Conservation (phyloP, 352 stramenopile species). For the Pythium apleroticum region DNA sequence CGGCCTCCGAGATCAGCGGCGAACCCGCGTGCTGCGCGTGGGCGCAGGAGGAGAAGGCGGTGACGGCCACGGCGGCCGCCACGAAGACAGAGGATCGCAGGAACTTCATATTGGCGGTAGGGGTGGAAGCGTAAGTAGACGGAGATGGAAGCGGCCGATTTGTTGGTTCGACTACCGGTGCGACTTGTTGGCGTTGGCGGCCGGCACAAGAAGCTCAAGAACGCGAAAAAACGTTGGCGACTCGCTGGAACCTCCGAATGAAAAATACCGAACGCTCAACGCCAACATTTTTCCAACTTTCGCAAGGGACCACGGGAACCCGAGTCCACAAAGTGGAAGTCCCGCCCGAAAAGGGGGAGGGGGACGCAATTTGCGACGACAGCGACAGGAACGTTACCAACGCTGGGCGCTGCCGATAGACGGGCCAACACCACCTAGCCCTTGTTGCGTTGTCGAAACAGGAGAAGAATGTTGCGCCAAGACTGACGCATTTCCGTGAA, state of each 20-base stretch:
- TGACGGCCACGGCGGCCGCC: conserved; percentile 21
- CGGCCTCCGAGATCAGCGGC: conserved; percentile 7
- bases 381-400: conserved; percentile 3
- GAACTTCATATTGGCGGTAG: conserved; percentile 28
- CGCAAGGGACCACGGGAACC: neutral
- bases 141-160: conserved; percentile 14
- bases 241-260: conserved; percentile 45
- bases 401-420: conserved; percentile 5
- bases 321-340: too few relatives aligned
- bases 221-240: conserved; percentile 25
- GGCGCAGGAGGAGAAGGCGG: neutral
- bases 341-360: conserved; percentile 11
- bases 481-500: conserved; percentile 1
- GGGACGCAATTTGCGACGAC: conserved; percentile 1
- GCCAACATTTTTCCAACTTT: conserved; percentile 4
- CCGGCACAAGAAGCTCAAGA: neutral
- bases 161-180: conserved; percentile 10
- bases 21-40: neutral
- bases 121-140: conserved; percentile 18
- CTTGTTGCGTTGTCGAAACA: conserved; percentile 6
- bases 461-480: conserved; percentile 19
- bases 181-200: neutral
- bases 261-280: conserved; percentile 29
- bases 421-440: conserved; percentile 11
- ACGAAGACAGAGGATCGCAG: conserved; percentile 18